These are phyloP conservation scores for Kurtzmaniella cleridarum DNA, from an alignment of 805 yeast genomes.

Conservation along the genomic window DNA sequence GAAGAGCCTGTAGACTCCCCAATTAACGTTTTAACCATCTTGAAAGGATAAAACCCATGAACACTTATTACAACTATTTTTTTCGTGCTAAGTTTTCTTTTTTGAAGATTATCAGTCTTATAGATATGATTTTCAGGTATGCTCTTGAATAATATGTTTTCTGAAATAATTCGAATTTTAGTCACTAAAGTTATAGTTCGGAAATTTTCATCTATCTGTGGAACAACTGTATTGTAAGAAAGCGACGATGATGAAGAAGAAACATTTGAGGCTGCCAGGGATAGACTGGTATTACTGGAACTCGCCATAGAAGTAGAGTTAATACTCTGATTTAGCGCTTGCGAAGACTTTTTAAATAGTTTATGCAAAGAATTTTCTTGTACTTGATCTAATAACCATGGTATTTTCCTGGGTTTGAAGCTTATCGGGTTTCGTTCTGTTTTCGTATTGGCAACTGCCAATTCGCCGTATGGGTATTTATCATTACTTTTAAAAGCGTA, in stretches of 20 bases:
- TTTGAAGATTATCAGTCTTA: slow-evolving; percentile 7
- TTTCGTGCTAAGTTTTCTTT: slow-evolving; percentile 10
- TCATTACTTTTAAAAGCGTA: slow-evolving; percentile 24
- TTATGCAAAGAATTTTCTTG: slow-evolving; percentile 21
- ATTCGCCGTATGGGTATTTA: slow-evolving; percentile 15
- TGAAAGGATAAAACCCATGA: slow-evolving; percentile 37
- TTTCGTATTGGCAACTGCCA: slow-evolving; percentile 30
- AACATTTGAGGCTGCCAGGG: slow-evolving; percentile 1
- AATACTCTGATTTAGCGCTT: background rate
- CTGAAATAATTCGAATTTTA: slow-evolving; percentile 16
- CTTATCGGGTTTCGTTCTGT: slow-evolving; percentile 30
- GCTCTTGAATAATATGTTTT: slow-evolving; percentile 16
- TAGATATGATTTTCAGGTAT: slow-evolving; percentile 25
- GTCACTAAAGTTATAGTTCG: slow-evolving; percentile 19
- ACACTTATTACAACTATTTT: slow-evolving; percentile 29
- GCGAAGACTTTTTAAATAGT: background rate
- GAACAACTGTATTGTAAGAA: slow-evolving; percentile 9
- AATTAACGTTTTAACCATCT: slow-evolving; percentile 29
- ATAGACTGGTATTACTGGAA: background rate
- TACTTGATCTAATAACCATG: slow-evolving; percentile 29
- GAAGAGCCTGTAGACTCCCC: slow-evolving; percentile 36
- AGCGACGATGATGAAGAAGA: background rate
- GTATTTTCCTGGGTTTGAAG: slow-evolving; percentile 24
- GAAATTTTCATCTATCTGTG: slow-evolving; percentile 18
- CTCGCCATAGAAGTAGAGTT: background rate